A percentile compares a stretch with the other conserved stretches of the same genome.
phyloP scores from a whole-genome alignment of 179 eudicot genomes.

The Pouteria campechiana region DNA sequence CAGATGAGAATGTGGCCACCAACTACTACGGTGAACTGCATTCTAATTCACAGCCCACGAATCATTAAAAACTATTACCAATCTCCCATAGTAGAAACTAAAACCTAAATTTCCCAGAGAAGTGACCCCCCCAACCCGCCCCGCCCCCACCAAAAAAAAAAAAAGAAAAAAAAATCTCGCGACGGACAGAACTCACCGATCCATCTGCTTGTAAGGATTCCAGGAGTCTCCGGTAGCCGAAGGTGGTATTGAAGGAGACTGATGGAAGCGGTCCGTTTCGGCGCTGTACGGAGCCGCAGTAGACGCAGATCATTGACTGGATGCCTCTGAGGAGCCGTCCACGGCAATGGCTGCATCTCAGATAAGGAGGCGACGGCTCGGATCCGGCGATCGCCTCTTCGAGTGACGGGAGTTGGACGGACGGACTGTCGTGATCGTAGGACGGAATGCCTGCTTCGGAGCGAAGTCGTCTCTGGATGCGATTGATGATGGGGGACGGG shows the following conservation, averaged over 20 bases:
- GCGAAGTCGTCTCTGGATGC: constrained; percentile 45
- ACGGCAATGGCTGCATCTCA: constrained; percentile 52
- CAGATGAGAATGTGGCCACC: too few relatives aligned
- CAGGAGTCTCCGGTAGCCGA: constrained; percentile 58
- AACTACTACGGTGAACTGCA: too few relatives aligned
- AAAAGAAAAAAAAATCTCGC: neutral
- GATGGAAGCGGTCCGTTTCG: constrained; percentile 25
- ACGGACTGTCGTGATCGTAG: constrained; percentile 32
- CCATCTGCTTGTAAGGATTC: constrained; percentile 63
- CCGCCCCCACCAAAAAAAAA: neutral
- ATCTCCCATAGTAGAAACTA: too few relatives aligned
- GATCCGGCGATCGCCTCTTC: constrained; percentile 29
- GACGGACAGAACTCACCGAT: constrained; percentile 35
- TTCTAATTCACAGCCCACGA: too few relatives aligned
- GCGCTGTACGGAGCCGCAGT: constrained; percentile 39
- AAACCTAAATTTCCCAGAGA: too few relatives aligned
- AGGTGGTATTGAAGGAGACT: constrained; percentile 35
- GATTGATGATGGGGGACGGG: constrained; percentile 36
- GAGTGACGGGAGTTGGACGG: constrained; percentile 39
- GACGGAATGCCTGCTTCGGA: constrained; percentile 36
- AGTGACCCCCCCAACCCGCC: neutral
- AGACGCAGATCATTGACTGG: constrained; percentile 54
- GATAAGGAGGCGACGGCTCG: constrained; percentile 33
- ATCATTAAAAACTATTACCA: too few relatives aligned
- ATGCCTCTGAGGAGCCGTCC: constrained; percentile 52